Base-by-base conservation (phyloP, 1,139 yeast genomes). In the Blastobotrys persicus region DNA sequence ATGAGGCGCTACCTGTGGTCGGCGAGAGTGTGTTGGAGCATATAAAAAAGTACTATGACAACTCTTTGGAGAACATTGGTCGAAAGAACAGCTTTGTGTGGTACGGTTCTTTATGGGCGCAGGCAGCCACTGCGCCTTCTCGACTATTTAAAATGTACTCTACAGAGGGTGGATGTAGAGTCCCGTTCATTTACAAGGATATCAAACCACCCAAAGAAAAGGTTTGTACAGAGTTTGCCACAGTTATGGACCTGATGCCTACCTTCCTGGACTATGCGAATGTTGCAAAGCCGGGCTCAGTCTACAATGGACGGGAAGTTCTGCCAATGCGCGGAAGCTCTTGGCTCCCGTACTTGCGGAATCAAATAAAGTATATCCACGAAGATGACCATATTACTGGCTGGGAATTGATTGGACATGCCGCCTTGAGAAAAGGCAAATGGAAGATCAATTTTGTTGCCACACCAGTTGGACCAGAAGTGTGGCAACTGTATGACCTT, bases 71-170 rank as follows among this genome's bases (percentile, higher is more conserved):
- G 1, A 78, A 78, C 58, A 71, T 79, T 51, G 83, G 83, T 2
- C 69, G 68, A 31, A 55, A 57, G 42, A 66, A 78, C 55, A 76
- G 81, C 2, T 78, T 76, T 58, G 74, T 70, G 4, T 75, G 73
- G 70, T 79, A 78, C 54, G 75, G 78, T 1, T 80, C 78, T 51
- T 76, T 78, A 56, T 78, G 83, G 83, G 83, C 83, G 0, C 82
- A 79, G 54, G 83, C 83, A n/a, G 80, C 82, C 3, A 78, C 82
- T n/a, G 79, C 81, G 1, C 82, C 82, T 2, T 67, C 73, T 39
- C 67, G 72, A 48, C 75, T 76, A 75, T 76, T 70, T 60, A 78
- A 78, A 56, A 67, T 67, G 68, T 77, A 78, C 76, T 69, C 79
- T 0, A 59, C 70, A 3, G 82, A 78, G 61, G 83, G 83, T 32